Evolutionary conservation across 140 eudicot species (phyloP).

Genomic region (Flaveria floridana): DNA sequence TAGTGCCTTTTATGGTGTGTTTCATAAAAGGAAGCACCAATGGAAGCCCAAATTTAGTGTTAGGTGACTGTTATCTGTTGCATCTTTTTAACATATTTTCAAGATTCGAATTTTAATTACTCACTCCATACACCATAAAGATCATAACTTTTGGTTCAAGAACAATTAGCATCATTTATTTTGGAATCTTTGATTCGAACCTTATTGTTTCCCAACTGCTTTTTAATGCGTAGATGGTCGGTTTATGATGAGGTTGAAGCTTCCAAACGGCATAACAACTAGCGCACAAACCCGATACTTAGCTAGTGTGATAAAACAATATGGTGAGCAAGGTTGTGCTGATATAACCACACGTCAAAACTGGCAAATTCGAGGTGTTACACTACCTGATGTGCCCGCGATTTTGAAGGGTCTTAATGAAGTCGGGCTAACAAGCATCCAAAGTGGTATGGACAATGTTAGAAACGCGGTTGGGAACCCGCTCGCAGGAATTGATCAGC

Average conservation of each 20-base stretch:
- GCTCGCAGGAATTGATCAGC: conserved; percentile 89
- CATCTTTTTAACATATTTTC: conserved; percentile 9
- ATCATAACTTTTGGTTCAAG: neutral
- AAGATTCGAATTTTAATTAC: neutral
- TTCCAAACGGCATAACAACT: conserved; percentile 88
- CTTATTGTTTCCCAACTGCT: conserved; percentile 17
- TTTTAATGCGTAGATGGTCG: conserved; percentile 63
- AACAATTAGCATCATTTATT: neutral
- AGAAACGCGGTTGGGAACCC: conserved; percentile 96
- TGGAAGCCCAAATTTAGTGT: neutral
- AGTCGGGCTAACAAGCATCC: conserved; percentile 87
- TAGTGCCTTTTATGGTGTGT: neutral
- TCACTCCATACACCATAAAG: conserved; percentile 11
- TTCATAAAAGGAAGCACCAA: neutral
- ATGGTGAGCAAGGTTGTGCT: conserved; percentile 84
- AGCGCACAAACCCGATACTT: conserved; percentile 85
- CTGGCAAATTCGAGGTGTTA: conserved; percentile 98
- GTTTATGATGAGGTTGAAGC: conserved; percentile 96
- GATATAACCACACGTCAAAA: conserved; percentile 94
- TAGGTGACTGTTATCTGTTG: neutral
- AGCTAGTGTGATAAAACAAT: conserved; percentile 77
- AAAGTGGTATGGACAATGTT: conserved; percentile 98
- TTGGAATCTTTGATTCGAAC: neutral
- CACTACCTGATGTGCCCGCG: conserved; percentile 83
- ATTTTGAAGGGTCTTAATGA: conserved; percentile 76